These are phyloP conservation scores for Hypoxylon rickii DNA, from an alignment of 495 filamentous ascomycete species.

Conservation along the genomic window DNA sequence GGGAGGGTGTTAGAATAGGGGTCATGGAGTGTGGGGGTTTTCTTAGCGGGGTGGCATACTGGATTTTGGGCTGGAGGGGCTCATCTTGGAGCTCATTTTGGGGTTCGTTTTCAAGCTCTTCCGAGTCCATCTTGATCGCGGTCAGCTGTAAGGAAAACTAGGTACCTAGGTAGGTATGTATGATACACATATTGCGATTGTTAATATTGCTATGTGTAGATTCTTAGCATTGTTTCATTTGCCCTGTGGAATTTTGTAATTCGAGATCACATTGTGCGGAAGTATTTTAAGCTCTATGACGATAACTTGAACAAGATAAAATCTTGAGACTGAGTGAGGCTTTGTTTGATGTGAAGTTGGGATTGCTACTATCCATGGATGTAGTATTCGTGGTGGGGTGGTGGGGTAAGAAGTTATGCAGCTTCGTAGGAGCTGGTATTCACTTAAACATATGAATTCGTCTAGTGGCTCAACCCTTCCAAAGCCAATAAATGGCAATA, in stretches of 20 bases:
- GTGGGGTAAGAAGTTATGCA: not conserved
- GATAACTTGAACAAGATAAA: no score
- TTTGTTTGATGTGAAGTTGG: no score
- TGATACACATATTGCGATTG: conserved; percentile 12
- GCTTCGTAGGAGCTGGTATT: no score
- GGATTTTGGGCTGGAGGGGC: conserved; percentile 26
- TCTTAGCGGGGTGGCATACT: conserved; percentile 24
- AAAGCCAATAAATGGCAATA: no score
- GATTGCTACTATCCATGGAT: no score
- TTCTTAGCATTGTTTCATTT: no score
- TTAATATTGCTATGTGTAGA: no score
- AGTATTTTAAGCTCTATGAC: not conserved
- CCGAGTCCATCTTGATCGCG: conserved; percentile 34
- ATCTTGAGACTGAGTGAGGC: no score
- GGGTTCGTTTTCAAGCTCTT: conserved; percentile 15
- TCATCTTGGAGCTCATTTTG: conserved; percentile 21
- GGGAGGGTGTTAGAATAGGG: conserved; percentile 12
- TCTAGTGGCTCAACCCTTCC: no score
- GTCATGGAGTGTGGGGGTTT: not conserved
- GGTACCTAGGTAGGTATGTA: not conserved
- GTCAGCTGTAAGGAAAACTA: no score
- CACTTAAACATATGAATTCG: no score
- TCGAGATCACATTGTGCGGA: not conserved
- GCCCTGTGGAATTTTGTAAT: no score
- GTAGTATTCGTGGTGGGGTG: not conserved